Conservation (phyloP, 2,329 filamentous ascomycete species). For the Ascochyta lentis region DNA sequence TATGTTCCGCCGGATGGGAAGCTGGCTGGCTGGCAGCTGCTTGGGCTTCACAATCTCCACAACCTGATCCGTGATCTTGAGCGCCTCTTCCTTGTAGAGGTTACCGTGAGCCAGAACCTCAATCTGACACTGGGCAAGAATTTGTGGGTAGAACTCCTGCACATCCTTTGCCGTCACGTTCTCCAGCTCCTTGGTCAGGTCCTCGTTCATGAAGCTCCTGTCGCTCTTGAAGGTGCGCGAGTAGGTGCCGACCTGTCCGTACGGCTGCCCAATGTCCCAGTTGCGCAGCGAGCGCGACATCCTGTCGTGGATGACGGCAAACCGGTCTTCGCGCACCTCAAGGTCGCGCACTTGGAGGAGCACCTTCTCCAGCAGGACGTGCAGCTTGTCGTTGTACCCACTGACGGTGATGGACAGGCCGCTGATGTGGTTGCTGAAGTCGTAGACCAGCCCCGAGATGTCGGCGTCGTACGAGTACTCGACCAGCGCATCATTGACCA, state of each 20-base stretch:
- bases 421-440: slow-evolving; percentile 72
- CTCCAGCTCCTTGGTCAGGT: slow-evolving; percentile 78
- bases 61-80: slow-evolving; percentile 83
- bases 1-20: slow-evolving; percentile 78
- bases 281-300: slow-evolving; percentile 80
- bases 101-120: slow-evolving; percentile 92
- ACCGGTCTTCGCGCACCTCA: slow-evolving; percentile 83
- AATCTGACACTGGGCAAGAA: slow-evolving; percentile 83
- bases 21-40: slow-evolving; percentile 76
- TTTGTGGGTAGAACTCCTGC: slow-evolving; percentile 76
- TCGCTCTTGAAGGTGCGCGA: slow-evolving; percentile 81
- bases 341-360: slow-evolving; percentile 83
- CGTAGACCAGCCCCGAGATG: slow-evolving; percentile 85
- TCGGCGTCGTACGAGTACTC: slow-evolving; percentile 98
- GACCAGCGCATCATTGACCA: slow-evolving; percentile 86
- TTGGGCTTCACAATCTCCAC: slow-evolving; percentile 79
- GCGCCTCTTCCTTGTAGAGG: slow-evolving; percentile 88
- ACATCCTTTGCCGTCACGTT: slow-evolving; percentile 77
- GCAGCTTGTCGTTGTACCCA: slow-evolving; percentile 96
- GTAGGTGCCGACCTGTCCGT: slow-evolving; percentile 84
- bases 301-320: slow-evolving; percentile 89
- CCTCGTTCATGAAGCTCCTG: slow-evolving; percentile 77
- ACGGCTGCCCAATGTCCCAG: slow-evolving; percentile 86
- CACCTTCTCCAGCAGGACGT: slow-evolving; percentile 88
- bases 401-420: slow-evolving; percentile 80